Base-by-base conservation (phyloP, 371 early-diverging fungal species). In the Zancudomyces culisetae region DNA sequence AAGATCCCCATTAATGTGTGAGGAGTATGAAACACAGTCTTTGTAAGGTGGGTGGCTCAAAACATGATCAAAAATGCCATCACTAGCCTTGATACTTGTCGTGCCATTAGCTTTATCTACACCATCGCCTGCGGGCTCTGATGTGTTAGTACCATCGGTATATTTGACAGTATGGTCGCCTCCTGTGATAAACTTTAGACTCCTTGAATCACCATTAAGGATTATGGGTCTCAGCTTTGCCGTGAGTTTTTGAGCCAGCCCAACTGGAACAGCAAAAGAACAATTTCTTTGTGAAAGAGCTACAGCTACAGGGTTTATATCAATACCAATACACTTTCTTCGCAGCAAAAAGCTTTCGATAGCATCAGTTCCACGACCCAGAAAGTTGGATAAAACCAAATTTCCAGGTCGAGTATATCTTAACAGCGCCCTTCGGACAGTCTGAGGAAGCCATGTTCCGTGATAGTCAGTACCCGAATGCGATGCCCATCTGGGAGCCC, bases 381-480 rank as follows among this genome's bases (percentile, higher is more conserved):
- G 60, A 55, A 91, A 91, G 55, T 89, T 91, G 20, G 88, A 87
- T 45, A 91, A 63, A 23, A 91, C 74, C n/a, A 77, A 73, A 24
- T 83, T 86, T 29, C 82, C 78, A 39, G 76, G 74, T 4, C 54
- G 56, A 0, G 92, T 88, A 55, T 81, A 83, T 43, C 83, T 73
- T 28, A 79, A 65, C 13, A 91, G 63, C 0, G 84, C 80, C 46
- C 87, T 79, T 27, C 90, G 73, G 20, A 87, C 88, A 1, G 87
- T 82, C 58, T 91, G 92, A 2, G 92, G 90, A 15, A 91, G 71
- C 92, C 92, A 91, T 0, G 90, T 89, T n/a, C 87, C 90, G 60
- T 89, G 90, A 57, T 88, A 90, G 62, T 91, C 90, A 6, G 83
- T 79, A 13, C 87, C 90, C 3, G 86, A 85, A 66, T 91, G 90